Evolutionary conservation across 2,329 filamentous ascomycete species (phyloP), one percentile per base, ranked within the genome.

Genomic region (Emmonsiellopsis sp.): DNA sequence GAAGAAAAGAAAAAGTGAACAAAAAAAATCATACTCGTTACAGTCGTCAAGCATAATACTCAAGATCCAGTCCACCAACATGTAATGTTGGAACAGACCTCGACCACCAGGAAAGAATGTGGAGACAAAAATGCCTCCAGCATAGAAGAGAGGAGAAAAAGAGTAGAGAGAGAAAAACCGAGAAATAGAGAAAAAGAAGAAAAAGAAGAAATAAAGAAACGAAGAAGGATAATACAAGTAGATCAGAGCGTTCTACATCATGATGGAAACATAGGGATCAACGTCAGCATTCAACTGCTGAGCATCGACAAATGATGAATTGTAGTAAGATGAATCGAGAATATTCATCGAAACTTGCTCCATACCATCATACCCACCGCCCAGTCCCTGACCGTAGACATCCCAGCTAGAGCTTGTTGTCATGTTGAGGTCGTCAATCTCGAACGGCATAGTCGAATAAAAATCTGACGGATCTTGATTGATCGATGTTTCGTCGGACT

Each of bases 251-350:
- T 59, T 63, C 61, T 60, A 63, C 63, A 59, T 58, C 58, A 55
- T 59, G 59, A 70, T 64, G 67, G 60, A 62, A 59, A 65, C 63
- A 64, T 67, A 71, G 54, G 66, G 63, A 56, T 68, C 67, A 54
- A 67, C 58, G 56, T 68, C 69, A 50, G 65, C 60, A 52, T 61
- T 59, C 40, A 67, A 52, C 38, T 65, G 58, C 57, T 70, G 56
- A 49, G 52, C 42, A 49, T 54, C 54, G 40, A 54, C 32, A 38
- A 67, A 66, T 6, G 66, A 61, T 30, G 57, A 58, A 57, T 67
- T 64, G 35, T 67, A 60, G 52, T 46, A 62, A 35, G 69, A 65
- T 38, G 63, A 51, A 56, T 67, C 65, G 44, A 70, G 54, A 52
- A 60, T 61, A 59, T 67, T 66, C 53, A 62, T 58, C 6, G 59